These are phyloP conservation scores for Psidium guajava DNA, from an alignment of 345 rosid species.

Conservation along the genomic window DNA sequence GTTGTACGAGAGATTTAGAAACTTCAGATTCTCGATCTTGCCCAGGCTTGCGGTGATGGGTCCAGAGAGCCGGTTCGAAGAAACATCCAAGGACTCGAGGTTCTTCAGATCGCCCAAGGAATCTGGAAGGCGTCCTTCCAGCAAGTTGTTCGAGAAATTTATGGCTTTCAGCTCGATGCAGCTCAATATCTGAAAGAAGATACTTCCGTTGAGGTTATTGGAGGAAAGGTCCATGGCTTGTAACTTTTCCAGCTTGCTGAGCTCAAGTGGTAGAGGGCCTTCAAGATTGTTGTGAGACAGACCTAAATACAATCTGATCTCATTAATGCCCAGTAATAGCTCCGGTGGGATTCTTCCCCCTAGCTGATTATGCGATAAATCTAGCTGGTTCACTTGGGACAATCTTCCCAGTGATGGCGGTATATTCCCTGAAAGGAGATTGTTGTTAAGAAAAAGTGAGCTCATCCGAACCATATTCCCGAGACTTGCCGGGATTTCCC, in stretches of 20 bases:
- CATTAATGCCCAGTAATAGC: conserved; percentile 13
- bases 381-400: conserved; percentile 24
- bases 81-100: conserved; percentile 35
- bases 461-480: conserved; percentile 17
- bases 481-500: conserved; percentile 27
- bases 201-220: conserved; percentile 30
- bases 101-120: conserved; percentile 29
- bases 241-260: conserved; percentile 43
- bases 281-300: conserved; percentile 36
- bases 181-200: conserved; percentile 30
- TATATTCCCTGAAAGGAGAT: conserved; percentile 35
- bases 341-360: conserved; percentile 32
- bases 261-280: conserved; percentile 40
- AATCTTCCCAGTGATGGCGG: conserved; percentile 27
- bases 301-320: conserved; percentile 26
- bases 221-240: conserved; percentile 41
- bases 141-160: conserved; percentile 28
- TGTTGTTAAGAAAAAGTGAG: conserved; percentile 34
- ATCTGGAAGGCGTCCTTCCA: conserved; percentile 36
- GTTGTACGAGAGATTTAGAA: conserved; percentile 36
- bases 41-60: conserved; percentile 30
- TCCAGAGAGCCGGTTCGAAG: conserved; percentile 31
- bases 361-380: conserved; percentile 35
- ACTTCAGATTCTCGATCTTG: conserved; percentile 24
- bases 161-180: conserved; percentile 28